Evolutionary conservation across 148 eudicot species (phyloP).

Genomic region (Diospyros lotus): DNA sequence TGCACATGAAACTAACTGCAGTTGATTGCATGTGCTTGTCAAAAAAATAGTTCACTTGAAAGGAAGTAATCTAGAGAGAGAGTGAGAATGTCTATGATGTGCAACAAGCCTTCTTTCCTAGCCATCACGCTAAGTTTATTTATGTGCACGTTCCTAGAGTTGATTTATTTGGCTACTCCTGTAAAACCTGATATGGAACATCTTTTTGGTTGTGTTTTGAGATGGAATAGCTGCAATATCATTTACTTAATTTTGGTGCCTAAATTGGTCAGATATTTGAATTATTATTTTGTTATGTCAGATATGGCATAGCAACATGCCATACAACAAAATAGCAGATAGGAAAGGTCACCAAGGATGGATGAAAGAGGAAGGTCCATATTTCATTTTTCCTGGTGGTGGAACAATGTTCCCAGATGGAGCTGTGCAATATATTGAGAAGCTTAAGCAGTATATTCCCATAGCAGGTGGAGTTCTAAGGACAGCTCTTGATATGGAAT

Average conservation of each 20-base stretch:
- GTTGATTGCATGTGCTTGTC: too few species aligned
- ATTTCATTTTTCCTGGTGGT: slow-evolving; percentile 97
- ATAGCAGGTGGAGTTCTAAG: slow-evolving; percentile 78
- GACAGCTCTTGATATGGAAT: slow-evolving; percentile 99
- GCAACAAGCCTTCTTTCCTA: too few species aligned
- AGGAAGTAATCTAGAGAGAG: too few species aligned
- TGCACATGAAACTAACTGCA: too few species aligned
- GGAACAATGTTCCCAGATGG: slow-evolving; percentile 98
- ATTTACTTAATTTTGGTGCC: not conserved
- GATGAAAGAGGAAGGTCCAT: slow-evolving; percentile 89
- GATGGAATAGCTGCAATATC: not conserved
- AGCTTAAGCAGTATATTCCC: slow-evolving; percentile 91
- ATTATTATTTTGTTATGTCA: slow-evolving; percentile 21
- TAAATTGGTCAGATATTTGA: not conserved
- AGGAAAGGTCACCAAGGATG: slow-evolving; percentile 98
- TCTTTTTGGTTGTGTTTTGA: not conserved
- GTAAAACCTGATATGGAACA: too few species aligned
- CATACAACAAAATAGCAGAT: slow-evolving; percentile 91
- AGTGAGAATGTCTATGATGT: too few species aligned
- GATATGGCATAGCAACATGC: slow-evolving; percentile 99
- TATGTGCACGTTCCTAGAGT: too few species aligned
- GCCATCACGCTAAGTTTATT: too few species aligned
- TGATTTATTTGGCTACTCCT: too few species aligned
- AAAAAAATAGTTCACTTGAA: too few species aligned
- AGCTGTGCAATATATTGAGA: slow-evolving; percentile 86